Evolutionary conservation across 192 early-diverging fungal genomes (phyloP), one percentile per base, ranked within the genome.

Genomic region (Fimicolochytrium jonesii): DNA sequence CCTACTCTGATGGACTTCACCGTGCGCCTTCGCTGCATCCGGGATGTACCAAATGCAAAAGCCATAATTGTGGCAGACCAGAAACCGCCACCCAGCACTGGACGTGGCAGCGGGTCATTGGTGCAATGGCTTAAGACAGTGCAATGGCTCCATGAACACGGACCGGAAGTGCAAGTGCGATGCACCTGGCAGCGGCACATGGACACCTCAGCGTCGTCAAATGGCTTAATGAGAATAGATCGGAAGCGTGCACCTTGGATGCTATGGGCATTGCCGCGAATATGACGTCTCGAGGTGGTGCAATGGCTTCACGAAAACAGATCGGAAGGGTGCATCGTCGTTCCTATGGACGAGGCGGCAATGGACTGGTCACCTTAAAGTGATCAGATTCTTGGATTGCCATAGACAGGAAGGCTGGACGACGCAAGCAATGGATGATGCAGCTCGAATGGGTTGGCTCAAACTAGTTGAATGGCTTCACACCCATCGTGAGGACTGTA

Each of bases 101-200:
- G n/a, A n/a, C n/a, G n/a, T n/a, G n/a, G n/a, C n/a, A n/a, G n/a
- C n/a, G n/a, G n/a, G n/a, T n/a, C n/a, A n/a, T n/a, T n/a, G n/a
- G n/a, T n/a, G n/a, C n/a, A n/a, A n/a, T n/a, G n/a, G n/a, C 35
- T 68, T 11, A 25, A 61, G 6, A 51, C 62, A 17, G 70, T 68
- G 9, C 52, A 62, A 28, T 68, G 26, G 15, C 26, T 72, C 31
- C 59, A 66, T 41, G 64, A 68, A 36, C 36, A 68, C 18, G 17
- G 70, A 7, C 50, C 47, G 25, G 64, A 72, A 32, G 64, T 72
- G 70, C 64, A 61, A 7, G 13, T 18, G 61, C 61, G 26, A 63
- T 63, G 61, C 32, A 63, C 51, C 7, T 10, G n/a, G 64, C 64
- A 7, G 54, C 54, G 3, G 52, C 26, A 18, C 23, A 41, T 3